Percentiles rank a stretch among this genome's conserved stretches.
Conservation (phyloP, 129 eudicot species). For the Artemisia tridentata region DNA sequence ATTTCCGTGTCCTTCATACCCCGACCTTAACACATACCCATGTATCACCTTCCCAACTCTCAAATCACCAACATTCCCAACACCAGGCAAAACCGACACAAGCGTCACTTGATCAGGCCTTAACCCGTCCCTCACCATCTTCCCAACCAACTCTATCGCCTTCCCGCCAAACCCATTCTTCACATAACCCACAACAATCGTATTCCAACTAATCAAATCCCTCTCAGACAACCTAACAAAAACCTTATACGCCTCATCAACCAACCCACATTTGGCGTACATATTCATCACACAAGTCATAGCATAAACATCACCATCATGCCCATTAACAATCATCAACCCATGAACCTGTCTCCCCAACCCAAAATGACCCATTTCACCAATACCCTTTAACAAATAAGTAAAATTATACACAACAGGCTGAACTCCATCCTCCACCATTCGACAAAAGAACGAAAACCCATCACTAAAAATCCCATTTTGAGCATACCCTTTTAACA, state of each 20-base stretch:
- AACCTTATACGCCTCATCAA: conserved; percentile 73
- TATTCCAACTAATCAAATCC: conserved; percentile 87
- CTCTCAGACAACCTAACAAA: conserved; percentile 82
- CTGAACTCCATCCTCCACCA: conserved; percentile 58
- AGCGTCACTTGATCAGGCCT: conserved; percentile 63
- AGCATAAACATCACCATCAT: conserved; percentile 47
- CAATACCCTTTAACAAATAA: conserved; percentile 73
- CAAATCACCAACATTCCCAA: conserved; percentile 48
- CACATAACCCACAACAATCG: conserved; percentile 68
- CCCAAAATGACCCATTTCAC: conserved; percentile 44
- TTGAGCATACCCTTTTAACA: conserved; percentile 78
- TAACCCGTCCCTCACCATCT: conserved; percentile 54
- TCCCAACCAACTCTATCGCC: conserved; percentile 55
- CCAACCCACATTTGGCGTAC: conserved; percentile 68
- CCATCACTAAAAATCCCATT: conserved; percentile 34
- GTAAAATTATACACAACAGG: conserved; percentile 68
- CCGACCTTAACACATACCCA: conserved; percentile 57
- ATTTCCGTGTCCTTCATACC: conserved; percentile 55
- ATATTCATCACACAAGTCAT: conserved; percentile 79
- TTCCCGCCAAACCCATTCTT: conserved; percentile 66
- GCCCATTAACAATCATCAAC: conserved; percentile 64
- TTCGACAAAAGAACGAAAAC: conserved; percentile 46
- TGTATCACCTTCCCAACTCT: conserved; percentile 60
- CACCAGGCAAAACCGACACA: conserved; percentile 68
- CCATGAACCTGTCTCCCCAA: conserved; percentile 73